Percentiles rank a stretch among this genome's conserved stretches.
These are phyloP conservation scores for Penicillium arizonense DNA, from an alignment of 495 filamentous ascomycete genomes.

Conservation along the genomic window DNA sequence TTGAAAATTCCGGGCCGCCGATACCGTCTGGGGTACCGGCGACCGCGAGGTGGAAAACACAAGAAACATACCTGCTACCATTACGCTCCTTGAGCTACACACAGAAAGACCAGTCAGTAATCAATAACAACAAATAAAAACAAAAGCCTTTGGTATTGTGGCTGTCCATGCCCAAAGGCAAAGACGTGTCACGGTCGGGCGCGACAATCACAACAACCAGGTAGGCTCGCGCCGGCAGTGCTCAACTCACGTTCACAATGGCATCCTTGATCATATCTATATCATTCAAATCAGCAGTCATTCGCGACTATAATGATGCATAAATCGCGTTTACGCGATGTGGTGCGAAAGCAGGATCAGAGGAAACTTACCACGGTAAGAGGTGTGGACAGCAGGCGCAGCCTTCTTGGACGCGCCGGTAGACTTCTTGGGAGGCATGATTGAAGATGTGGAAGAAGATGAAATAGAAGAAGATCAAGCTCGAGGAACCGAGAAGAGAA, in stretches of 20 bases:
- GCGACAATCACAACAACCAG: constrained; percentile 34
- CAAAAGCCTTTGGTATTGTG: constrained; percentile 24
- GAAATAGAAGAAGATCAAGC: constrained; percentile 12
- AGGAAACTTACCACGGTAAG: constrained; percentile 59
- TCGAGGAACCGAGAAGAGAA: constrained; percentile 11
- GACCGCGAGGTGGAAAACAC: constrained; percentile 13
- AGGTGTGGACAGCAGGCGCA: constrained; percentile 49
- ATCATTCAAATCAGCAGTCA: constrained; percentile 47
- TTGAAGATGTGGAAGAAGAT: constrained; percentile 20
- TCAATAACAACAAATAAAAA: constrained; percentile 11
- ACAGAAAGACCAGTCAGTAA: constrained; percentile 35
- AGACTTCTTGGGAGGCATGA: constrained; percentile 56
- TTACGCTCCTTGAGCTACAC: constrained; percentile 64
- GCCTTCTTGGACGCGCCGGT: constrained; percentile 51
- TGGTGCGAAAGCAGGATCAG: constrained; percentile 40
- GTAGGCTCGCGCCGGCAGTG: constrained; percentile 26
- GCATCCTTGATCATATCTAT: constrained; percentile 70
- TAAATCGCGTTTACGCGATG: constrained; percentile 41
- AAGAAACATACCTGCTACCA: constrained; percentile 57
- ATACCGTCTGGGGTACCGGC: neutral
- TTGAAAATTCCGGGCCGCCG: constrained; percentile 3
- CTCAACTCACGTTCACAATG: constrained; percentile 63
- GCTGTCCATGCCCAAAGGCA: constrained; percentile 18
- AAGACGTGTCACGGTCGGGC: constrained; percentile 47
- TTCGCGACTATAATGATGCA: constrained; percentile 41